phyloP scores from a whole-genome alignment of 2,329 filamentous ascomycete species.

The Fusarium duplospermum region DNA sequence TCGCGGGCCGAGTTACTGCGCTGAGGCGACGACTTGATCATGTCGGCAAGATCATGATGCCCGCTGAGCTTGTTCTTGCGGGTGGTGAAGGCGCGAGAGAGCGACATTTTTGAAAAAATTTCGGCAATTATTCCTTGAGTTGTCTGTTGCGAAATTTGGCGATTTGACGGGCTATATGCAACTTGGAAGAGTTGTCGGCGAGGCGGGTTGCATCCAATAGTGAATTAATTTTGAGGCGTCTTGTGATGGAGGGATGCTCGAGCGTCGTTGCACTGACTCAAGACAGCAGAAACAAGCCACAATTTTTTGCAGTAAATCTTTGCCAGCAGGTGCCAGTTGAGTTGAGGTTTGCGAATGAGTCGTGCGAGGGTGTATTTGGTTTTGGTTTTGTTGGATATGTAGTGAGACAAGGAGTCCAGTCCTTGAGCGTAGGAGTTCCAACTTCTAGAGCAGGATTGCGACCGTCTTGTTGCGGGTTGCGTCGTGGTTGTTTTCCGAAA shows the following conservation, averaged over 20 bases:
- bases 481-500: constrained; percentile 25
- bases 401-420: constrained; percentile 45
- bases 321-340: constrained; percentile 22
- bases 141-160: constrained; percentile 16
- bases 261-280: constrained; percentile 37
- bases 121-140: neutral
- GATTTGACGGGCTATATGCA: constrained; percentile 14
- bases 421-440: constrained; percentile 37
- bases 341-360: constrained; percentile 26
- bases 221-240: constrained; percentile 7
- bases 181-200: neutral
- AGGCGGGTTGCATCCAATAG: neutral
- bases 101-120: constrained; percentile 55
- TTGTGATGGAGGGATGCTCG: constrained; percentile 9
- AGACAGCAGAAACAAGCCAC: constrained; percentile 15
- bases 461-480: constrained; percentile 25
- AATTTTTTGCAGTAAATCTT: constrained; percentile 23
- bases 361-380: constrained; percentile 19
- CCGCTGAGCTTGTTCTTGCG: constrained; percentile 67
- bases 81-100: constrained; percentile 79
- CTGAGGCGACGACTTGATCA: constrained; percentile 53
- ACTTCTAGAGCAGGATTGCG: constrained; percentile 30
- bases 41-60: constrained; percentile 56
- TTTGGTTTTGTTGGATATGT: constrained; percentile 24
- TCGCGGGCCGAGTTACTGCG: constrained; percentile 61